Evolutionary conservation across 129 eudicot genomes (phyloP), one percentile per base, ranked within the genome.

Genomic region (Saussurea involucrata): DNA sequence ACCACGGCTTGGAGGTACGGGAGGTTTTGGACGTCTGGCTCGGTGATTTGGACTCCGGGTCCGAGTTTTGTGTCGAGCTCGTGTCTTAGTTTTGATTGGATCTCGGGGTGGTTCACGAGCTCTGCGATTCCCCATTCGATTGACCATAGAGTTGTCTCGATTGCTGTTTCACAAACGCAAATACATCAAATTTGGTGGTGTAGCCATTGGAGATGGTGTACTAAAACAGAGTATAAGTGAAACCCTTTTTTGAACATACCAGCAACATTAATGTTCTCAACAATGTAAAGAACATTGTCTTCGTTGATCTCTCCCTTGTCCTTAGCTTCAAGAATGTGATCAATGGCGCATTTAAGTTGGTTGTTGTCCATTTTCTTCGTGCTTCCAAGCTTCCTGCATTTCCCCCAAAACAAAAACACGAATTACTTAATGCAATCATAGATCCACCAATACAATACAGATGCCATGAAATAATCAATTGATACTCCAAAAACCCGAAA

Each of bases 201-300:
- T 53, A 12, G 2, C 15, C 9, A 40, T 40, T 49, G 21, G 10
- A 13, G 21, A 49, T 49, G 6, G 21, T 49, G 8, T 6, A n/a
- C 28, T 70, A 57, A 33, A 72, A 33, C 29, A 75, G 9, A 58
- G 70, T 6, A 37, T 15, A 49, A 53, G 6, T 17, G 8, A 49
- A 49, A 17, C 60, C 22, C 22, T 17, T 17, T 49, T 49, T 46
- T 40, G 44, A 61, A 13, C 74, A 0, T 86, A 93, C 98, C 98
- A 68, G 98, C 98, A 78, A 93, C 97, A 57, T 93, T 93, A 70
- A 93, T 93, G 93, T 93, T 93, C 80, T 93, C 98, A 69, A 93
- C 96, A 68, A 93, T 93, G 92, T 93, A 93, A 68, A 93, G 92
- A 28, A 93, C 97, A 73, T 93, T 89, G 70, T 93, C 97, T 82